Evolutionary conservation across 2,329 filamentous ascomycete species (phyloP), one percentile per base, ranked within the genome.

Genomic region (Fusarium incarnatum): DNA sequence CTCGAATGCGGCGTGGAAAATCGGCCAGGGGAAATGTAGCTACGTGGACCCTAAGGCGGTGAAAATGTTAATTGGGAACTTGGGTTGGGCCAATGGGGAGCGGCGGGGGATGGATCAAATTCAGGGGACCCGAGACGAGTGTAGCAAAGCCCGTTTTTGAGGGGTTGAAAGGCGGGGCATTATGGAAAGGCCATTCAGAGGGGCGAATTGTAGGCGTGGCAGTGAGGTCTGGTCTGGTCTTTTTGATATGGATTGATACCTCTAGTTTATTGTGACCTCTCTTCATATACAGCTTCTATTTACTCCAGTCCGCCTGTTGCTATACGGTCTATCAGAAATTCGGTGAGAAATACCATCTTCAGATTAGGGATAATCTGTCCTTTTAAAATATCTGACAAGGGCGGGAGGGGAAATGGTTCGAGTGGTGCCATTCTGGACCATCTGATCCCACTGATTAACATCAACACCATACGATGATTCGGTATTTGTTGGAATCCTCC

Each of bases 341-440:
- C 32, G 15, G 15, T 34, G 32, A 34, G 8, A 34, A 34, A 10
- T 34, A 2, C 3, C 32, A 34, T 34, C 16, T 34, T 34, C 16
- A 6, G 2, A 15, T 32, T 6, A 34, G 16, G 9, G 13, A 47
- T 3, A 25, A 11, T 8, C 9, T 18, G 9, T 16, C 15, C 8
- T 34, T 32, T 16, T n/a, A 3, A 18, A 59, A 47, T 50, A 54
- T 74, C 60, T 64, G 59, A 72, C 60, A 47, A 69, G 40, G 54
- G 59, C 64, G 62, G 67, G 71, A 56, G 54, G 56, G 61, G 46
- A 56, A 66, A 48, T 68, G 70, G 70, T 68, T 45, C 60, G 67
- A 75, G 70, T 75, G 71, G 73, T 75, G 71, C 70, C 70, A 74
- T 59, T 50, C 60, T 69, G 68, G 60, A 65, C 68, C 68, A 68